A percentile compares a stretch with the other conserved stretches of the same genome.
These are phyloP conservation scores for Carex cristatella DNA, from an alignment of 176 grass and related monocot genomes.

Conservation along the genomic window DNA sequence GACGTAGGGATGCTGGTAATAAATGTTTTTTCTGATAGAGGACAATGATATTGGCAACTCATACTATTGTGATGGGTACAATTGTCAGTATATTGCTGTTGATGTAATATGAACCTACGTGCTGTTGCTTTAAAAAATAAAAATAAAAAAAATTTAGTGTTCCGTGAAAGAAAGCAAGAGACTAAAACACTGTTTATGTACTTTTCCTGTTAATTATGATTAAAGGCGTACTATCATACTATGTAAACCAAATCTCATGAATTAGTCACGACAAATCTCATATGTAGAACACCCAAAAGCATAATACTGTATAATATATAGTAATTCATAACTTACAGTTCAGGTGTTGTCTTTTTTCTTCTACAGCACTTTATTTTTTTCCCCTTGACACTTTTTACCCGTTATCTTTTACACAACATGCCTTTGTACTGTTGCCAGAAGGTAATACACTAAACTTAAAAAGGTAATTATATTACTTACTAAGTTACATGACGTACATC, in stretches of 20 bases:
- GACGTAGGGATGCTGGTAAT: too few relatives aligned
- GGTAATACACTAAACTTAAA: not conserved
- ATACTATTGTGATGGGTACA: too few relatives aligned
- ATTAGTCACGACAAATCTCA: not conserved
- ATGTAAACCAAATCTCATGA: not conserved
- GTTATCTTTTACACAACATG: not conserved
- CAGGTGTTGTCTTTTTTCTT: slow-evolving; percentile 13
- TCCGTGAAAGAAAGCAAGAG: not conserved
- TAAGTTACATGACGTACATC: not conserved
- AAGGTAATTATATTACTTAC: not conserved
- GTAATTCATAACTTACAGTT: not conserved
- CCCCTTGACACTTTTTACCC: slow-evolving; percentile 9
- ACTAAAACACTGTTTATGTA: slow-evolving; percentile 3
- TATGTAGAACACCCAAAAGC: too few relatives aligned
- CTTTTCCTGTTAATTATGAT: slow-evolving; percentile 5
- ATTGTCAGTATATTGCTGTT: too few relatives aligned
- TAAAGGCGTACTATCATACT: not conserved
- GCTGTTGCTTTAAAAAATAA: too few relatives aligned
- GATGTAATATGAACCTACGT: too few relatives aligned
- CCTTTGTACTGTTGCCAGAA: not conserved
- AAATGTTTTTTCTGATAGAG: too few relatives aligned
- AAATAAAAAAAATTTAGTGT: not conserved
- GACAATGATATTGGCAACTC: too few relatives aligned
- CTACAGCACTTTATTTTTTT: not conserved
- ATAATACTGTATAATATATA: not conserved